phyloP scores from a whole-genome alignment of 768 basidiomycete genomes.

The Pulveroboletus sp. region DNA sequence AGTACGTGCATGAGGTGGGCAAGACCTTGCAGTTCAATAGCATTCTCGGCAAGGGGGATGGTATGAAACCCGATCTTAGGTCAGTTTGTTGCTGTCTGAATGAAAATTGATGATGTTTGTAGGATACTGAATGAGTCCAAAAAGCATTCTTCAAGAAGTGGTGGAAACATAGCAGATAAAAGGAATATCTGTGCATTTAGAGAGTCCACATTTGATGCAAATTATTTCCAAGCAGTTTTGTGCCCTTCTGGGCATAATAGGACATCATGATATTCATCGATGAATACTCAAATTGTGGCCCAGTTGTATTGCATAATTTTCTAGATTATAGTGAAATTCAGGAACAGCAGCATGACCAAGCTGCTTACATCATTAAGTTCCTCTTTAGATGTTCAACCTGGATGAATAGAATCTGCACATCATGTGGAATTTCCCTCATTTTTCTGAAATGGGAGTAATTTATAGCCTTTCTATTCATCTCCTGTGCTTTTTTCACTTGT shows the following conservation, averaged over 20 bases:
- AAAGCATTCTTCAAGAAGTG: background rate
- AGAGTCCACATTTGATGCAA: background rate
- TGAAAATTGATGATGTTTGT: background rate
- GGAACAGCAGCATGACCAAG: too few relatives aligned
- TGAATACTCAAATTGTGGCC: background rate
- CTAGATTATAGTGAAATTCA: too few relatives aligned
- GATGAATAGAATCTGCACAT: constrained; percentile 2
- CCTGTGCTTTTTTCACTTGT: background rate
- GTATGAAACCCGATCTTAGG: constrained; percentile 2
- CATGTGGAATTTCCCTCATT: background rate
- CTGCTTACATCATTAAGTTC: background rate
- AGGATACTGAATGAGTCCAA: background rate
- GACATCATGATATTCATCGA: constrained; percentile 7
- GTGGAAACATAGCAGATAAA: background rate
- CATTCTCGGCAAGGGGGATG: background rate
- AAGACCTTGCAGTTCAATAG: too few relatives aligned
- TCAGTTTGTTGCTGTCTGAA: background rate
- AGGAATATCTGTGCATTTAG: background rate
- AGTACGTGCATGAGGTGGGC: background rate
- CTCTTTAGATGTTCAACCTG: constrained; percentile 5
- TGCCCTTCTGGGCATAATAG: background rate
- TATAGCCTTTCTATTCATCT: background rate
- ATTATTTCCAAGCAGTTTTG: background rate
- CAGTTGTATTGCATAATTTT: too few relatives aligned
- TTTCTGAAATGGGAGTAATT: background rate